These are phyloP conservation scores for Verticillium albo-atrum DNA, from an alignment of 2,329 filamentous ascomycete species.

Conservation along the genomic window DNA sequence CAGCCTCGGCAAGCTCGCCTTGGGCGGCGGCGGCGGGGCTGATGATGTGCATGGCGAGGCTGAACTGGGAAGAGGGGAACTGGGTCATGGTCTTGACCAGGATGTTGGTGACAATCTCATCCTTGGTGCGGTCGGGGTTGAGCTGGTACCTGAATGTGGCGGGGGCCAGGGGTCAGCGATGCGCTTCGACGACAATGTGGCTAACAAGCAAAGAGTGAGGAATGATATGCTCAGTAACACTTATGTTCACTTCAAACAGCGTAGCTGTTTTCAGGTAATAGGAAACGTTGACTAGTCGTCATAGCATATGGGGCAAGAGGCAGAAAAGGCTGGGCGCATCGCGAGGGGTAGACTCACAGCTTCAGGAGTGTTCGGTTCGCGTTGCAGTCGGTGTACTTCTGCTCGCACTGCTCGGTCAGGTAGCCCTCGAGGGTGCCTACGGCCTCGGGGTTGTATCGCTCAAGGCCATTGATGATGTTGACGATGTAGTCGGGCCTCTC, in stretches of 20 bases:
- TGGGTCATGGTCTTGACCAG: slow-evolving; percentile 96
- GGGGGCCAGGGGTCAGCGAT: slow-evolving; percentile 3
- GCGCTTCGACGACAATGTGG: not conserved
- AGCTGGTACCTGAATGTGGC: slow-evolving; percentile 79
- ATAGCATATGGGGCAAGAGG: slow-evolving; percentile 28
- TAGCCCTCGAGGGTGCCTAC: slow-evolving; percentile 92
- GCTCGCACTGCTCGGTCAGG: slow-evolving; percentile 90
- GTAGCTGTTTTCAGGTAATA: slow-evolving; percentile 82
- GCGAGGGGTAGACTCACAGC: slow-evolving; percentile 64
- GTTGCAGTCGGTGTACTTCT: slow-evolving; percentile 91
- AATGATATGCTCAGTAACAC: not conserved
- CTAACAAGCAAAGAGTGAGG: not conserved
- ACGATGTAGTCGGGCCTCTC: slow-evolving; percentile 91
- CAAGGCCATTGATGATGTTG: slow-evolving; percentile 91
- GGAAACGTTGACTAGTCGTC: slow-evolving; percentile 94
- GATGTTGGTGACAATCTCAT: slow-evolving; percentile 97
- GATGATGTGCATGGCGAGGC: slow-evolving; percentile 88
- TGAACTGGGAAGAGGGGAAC: slow-evolving; percentile 95
- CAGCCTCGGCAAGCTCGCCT: slow-evolving; percentile 80
- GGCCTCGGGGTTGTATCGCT: slow-evolving; percentile 98
- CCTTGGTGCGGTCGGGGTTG: slow-evolving; percentile 95
- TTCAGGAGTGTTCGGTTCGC: slow-evolving; percentile 95
- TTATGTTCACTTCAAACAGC: slow-evolving; percentile 19
- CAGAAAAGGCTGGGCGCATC: not conserved
- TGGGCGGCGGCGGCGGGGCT: slow-evolving; percentile 66